phyloP scores from a whole-genome alignment of 2,329 filamentous ascomycete species.

The Cryphonectria carpinicola region DNA sequence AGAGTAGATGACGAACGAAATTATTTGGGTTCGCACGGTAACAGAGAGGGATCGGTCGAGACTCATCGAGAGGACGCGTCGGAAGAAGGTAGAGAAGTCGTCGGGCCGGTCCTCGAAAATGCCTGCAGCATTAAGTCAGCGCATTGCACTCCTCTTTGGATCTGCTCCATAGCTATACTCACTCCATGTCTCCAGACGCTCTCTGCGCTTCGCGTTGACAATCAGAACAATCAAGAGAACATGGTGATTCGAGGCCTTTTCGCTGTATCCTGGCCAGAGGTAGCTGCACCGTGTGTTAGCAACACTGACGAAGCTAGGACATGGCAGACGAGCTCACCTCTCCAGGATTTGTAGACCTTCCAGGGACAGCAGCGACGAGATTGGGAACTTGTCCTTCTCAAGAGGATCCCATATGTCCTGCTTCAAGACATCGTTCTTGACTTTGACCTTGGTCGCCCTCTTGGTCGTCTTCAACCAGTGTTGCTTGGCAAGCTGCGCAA shows the following conservation, averaged over 20 bases:
- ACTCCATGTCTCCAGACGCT: slow-evolving; percentile 88
- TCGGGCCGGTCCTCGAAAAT: slow-evolving; percentile 76
- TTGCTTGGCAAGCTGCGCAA: slow-evolving; percentile 78
- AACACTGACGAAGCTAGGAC: not conserved
- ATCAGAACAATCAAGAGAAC: slow-evolving; percentile 85
- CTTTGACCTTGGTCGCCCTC: slow-evolving; percentile 67
- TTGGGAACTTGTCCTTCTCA: slow-evolving; percentile 78
- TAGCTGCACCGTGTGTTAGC: slow-evolving; percentile 60
- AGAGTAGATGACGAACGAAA: slow-evolving; percentile 86
- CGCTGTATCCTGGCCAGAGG: slow-evolving; percentile 90
- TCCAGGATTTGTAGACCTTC: slow-evolving; percentile 92
- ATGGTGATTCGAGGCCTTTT: slow-evolving; percentile 89
- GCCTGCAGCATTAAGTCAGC: slow-evolving; percentile 48
- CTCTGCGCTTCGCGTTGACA: slow-evolving; percentile 84
- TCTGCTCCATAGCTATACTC: slow-evolving; percentile 37
- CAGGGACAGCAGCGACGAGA: slow-evolving; percentile 77
- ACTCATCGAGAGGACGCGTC: slow-evolving; percentile 84
- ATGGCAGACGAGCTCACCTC: slow-evolving; percentile 53
- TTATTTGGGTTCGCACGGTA: slow-evolving; percentile 76
- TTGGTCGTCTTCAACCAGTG: slow-evolving; percentile 77
- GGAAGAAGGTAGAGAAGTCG: slow-evolving; percentile 88
- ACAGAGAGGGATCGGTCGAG: slow-evolving; percentile 70
- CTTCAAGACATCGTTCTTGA: slow-evolving; percentile 85
- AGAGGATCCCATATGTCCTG: slow-evolving; percentile 86
- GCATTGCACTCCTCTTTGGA: not conserved